Base-by-base conservation (phyloP, 2,329 filamentous ascomycete genomes). In the Ophiostoma sp. region DNA sequence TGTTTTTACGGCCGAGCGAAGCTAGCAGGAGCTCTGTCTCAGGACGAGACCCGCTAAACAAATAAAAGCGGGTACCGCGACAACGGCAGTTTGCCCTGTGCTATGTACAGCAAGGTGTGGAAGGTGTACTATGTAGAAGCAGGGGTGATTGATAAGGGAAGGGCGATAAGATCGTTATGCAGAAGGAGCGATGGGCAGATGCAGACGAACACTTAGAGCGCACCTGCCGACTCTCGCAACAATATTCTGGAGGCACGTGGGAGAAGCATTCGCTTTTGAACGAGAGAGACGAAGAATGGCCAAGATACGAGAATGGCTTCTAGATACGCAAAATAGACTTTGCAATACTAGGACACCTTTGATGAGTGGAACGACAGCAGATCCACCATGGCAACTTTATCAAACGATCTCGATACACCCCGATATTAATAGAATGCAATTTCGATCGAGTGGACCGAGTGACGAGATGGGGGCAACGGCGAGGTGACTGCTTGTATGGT, bases 21-120 rank as follows among this genome's bases (percentile, higher is more conserved):
- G 35, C 35, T 39, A 23, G 4, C 20, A 39, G 20, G n/a, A 65
- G 62, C 15, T 65, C 31, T 64, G 13, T 15, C 17, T 23, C 35
- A 65, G 62, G 62, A 35, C 62, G 10, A 36, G 62, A 39, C 62
- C 62, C 62, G 62, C 62, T 39, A 39, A 13, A 23, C 11, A 62
- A 35, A 39, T 65, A 23, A 17, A 62, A 62, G 62, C 33, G 62
- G 62, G 11, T 8, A 39, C 35, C 2, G 8, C 3, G 44, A 48
- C 33, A 67, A 52, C 62, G 70, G 70, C 67, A 67, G 67, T 69
- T 69, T 64, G 17, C 20, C 27, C 67, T 60, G 69, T 70, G 67
- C 69, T 57, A 15, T 57, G 23, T 27, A 10, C 27, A 60, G 8
- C 11, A 27, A 13, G 44, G 13, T 57, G 52, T 57, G 2, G 23